These are phyloP conservation scores for Salvia hispanica DNA, from an alignment of 257 asterid species.

Conservation along the genomic window DNA sequence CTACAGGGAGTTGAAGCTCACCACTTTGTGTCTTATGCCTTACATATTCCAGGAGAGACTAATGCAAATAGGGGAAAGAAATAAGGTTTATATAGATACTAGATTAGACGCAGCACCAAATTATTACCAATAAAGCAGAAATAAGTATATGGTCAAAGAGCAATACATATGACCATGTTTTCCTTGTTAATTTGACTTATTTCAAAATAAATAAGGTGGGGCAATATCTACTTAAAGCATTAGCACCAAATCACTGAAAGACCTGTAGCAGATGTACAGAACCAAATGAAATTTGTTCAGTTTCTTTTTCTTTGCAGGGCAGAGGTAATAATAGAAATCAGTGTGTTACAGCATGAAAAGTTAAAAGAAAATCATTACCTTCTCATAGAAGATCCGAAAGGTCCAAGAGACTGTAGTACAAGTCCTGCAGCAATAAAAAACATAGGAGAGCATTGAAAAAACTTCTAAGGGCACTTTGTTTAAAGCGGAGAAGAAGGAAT, in stretches of 20 bases:
- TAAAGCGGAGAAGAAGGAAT: too few relatives aligned
- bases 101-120: background rate
- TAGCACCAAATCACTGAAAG: background rate
- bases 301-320: background rate
- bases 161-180: conserved; percentile 11
- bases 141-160: conserved; percentile 9
- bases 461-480: too few relatives aligned
- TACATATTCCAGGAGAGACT: conserved; percentile 92
- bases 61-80: conserved; percentile 25
- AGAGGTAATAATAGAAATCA: too few relatives aligned
- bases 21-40: conserved; percentile 74
- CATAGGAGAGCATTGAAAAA: conserved; percentile 6
- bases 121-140: conserved; percentile 17
- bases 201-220: conserved; percentile 20
- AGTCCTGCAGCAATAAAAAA: conserved; percentile 60
- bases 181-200: conserved; percentile 9
- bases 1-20: conserved; percentile 75
- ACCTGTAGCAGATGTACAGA: background rate
- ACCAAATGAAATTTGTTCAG: background rate
- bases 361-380: conserved; percentile 47
- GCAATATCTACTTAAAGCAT: conserved; percentile 13
- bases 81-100: conserved; percentile 1
- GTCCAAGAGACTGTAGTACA: conserved; percentile 99
- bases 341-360: conserved; percentile 2
- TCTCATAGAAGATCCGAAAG: conserved; percentile 91